A percentile compares a stretch with the other conserved stretches of the same genome.
Conservation (phyloP, 2,329 filamentous ascomycete species). For the Scorias spongiosa region DNA sequence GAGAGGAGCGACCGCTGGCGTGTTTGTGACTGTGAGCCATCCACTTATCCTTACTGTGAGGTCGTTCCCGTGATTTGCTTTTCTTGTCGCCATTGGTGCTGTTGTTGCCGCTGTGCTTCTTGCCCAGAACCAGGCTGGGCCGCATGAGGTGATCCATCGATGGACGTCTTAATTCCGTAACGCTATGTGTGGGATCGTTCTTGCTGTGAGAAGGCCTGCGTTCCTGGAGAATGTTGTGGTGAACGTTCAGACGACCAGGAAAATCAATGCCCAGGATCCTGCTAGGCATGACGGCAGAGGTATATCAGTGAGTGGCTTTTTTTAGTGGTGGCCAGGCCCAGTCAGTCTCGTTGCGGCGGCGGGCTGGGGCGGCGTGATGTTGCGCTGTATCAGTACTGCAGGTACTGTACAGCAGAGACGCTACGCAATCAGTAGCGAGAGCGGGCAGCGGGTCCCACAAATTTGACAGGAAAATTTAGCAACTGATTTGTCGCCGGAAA, state of each 20-base stretch:
- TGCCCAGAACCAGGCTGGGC: conserved; percentile 9
- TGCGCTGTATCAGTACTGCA: not conserved
- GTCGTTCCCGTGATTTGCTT: conserved; percentile 12
- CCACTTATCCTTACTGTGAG: conserved; percentile 13
- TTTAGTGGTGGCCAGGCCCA: not conserved
- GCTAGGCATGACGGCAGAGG: conserved; percentile 14
- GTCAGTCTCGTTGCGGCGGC: not conserved
- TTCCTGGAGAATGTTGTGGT: conserved; percentile 3
- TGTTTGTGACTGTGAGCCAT: not conserved
- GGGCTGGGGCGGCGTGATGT: not conserved
- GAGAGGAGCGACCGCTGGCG: not conserved
- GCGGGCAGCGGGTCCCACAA: no score
- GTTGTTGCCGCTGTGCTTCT: conserved; percentile 6
- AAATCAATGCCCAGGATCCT: conserved; percentile 20
- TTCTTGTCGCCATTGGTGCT: conserved; percentile 2
- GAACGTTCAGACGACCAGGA: conserved; percentile 3
- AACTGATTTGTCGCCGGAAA: not conserved
- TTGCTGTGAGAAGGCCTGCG: conserved; percentile 4
- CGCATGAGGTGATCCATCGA: conserved; percentile 23
- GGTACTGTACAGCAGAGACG: no score
- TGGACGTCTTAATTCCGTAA: conserved; percentile 8
- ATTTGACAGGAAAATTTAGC: not conserved
- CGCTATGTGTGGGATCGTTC: conserved; percentile 6
- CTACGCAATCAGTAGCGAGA: no score
- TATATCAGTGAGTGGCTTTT: not conserved